phyloP scores from a whole-genome alignment of 371 early-diverging fungal species.

The Synchytrium microbalum region DNA sequence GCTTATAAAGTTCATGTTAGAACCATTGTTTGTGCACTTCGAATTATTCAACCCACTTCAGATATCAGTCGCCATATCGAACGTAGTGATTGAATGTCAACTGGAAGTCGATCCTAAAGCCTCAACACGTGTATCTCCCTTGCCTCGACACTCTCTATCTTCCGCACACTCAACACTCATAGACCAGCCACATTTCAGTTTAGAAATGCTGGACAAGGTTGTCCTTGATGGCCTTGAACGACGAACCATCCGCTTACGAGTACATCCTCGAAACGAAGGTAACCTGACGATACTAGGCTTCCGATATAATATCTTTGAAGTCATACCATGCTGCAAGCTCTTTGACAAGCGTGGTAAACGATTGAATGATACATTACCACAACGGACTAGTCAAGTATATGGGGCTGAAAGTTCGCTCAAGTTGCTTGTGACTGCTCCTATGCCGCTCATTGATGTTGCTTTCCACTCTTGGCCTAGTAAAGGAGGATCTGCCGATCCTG shows the following conservation, averaged over 20 bases:
- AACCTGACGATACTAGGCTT: conserved; percentile 64
- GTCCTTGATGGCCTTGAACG: neutral
- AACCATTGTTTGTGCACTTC: conserved; percentile 58
- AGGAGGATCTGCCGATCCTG: neutral
- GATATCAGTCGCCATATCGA: conserved; percentile 46
- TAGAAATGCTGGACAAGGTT: conserved; percentile 1
- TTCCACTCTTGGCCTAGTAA: conserved; percentile 38
- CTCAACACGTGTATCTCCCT: neutral
- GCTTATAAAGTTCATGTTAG: conserved; percentile 32
- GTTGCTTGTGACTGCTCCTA: conserved; percentile 66
- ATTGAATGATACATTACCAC: conserved; percentile 52
- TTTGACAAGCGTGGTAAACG: conserved; percentile 66
- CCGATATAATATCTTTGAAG: conserved; percentile 65
- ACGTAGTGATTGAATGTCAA: conserved; percentile 54
- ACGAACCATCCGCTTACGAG: conserved; percentile 45
- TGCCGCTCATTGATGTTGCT: conserved; percentile 74
- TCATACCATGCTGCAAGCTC: conserved; percentile 58
- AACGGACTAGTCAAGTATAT: conserved; percentile 55
- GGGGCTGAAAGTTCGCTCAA: conserved; percentile 62
- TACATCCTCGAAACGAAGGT: conserved; percentile 70
- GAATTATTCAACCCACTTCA: conserved; percentile 58
- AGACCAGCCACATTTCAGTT: neutral
- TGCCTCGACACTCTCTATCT: neutral
- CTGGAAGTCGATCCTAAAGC: conserved; percentile 27
- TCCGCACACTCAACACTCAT: neutral